phyloP scores from a whole-genome alignment of 108 stramenopile species.

The Cyclotella choctawhatcheeana region DNA sequence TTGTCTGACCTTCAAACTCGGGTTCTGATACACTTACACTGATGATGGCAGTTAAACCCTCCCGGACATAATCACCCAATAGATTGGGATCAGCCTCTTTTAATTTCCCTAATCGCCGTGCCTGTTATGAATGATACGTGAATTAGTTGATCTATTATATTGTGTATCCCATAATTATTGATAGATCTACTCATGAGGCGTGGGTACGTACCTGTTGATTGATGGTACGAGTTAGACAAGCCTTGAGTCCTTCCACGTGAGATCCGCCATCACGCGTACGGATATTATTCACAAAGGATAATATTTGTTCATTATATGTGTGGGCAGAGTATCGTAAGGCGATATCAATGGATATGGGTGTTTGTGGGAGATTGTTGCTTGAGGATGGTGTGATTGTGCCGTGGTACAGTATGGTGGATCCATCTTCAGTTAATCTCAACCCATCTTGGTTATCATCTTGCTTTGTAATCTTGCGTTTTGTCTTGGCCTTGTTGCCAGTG shows the following conservation, averaged over 20 bases:
- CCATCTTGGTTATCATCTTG: conserved; percentile 16
- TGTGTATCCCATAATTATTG: too few species aligned
- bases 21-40: conserved; percentile 92
- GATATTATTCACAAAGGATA: conserved; percentile 94
- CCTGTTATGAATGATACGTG: too few species aligned
- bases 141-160: too few species aligned
- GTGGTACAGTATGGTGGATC: conserved; percentile 46
- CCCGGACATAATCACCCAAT: conserved; percentile 92
- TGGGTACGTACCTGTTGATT: conserved; percentile 82
- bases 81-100: conserved; percentile 79
- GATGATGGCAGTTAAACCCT: conserved; percentile 91
- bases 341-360: conserved; percentile 77
- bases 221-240: conserved; percentile 84
- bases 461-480: conserved; percentile 33
- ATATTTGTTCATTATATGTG: conserved; percentile 88
- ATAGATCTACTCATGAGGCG: too few species aligned
- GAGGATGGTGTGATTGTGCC: conserved; percentile 41
- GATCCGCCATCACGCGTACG: conserved; percentile 95
- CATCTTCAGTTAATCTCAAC: conserved; percentile 36
- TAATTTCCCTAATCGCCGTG: conserved; percentile 76
- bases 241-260: conserved; percentile 93
- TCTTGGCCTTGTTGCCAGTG: conserved; percentile 4
- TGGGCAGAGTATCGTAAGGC: conserved; percentile 91
- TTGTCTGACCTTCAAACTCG: conserved; percentile 98
- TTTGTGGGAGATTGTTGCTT: conserved; percentile 22